Percentiles rank a stretch among this genome's conserved stretches.
Conservation (phyloP, 2,329 filamentous ascomycete species). For the Colletotrichum aenigma region DNA sequence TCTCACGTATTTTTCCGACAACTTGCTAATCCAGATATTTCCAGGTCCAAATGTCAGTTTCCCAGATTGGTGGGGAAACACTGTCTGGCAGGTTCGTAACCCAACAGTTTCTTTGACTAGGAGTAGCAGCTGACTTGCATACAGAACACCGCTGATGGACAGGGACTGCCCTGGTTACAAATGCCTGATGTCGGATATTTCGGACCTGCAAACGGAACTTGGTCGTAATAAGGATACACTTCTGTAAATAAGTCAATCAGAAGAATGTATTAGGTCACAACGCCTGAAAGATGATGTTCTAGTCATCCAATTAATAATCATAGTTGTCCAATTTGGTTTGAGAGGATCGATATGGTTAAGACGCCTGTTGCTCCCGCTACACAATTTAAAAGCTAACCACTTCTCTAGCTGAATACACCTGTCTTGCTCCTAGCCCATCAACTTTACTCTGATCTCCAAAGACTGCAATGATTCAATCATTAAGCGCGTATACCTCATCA, state of each 20-base stretch:
- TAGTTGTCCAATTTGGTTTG: not conserved
- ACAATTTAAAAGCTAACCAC: not conserved
- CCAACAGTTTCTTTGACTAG: not conserved
- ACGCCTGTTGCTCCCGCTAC: not conserved
- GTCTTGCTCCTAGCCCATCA: not conserved
- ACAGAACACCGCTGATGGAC: conserved; percentile 3
- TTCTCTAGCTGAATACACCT: accelerated
- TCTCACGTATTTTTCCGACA: conserved; percentile 25
- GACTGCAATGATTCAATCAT: not conserved
- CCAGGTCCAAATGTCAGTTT: conserved; percentile 47
- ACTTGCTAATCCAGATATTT: conserved; percentile 26
- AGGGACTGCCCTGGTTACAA: not conserved
- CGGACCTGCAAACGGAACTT: conserved; percentile 9
- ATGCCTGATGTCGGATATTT: conserved; percentile 10
- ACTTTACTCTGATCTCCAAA: not conserved
- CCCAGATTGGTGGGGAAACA: conserved; percentile 57
- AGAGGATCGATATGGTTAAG: not conserved
- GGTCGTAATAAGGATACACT: not conserved
- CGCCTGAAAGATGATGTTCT: accelerated
- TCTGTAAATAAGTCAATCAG: accelerated
- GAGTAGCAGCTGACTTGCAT: not conserved
- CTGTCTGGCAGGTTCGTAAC: conserved; percentile 24
- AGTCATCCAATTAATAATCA: not conserved
- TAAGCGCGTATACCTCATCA: not conserved
- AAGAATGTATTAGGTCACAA: accelerated